These are phyloP conservation scores for Vaccinium macrocarpon DNA, from an alignment of 148 eudicot genomes.

Conservation along the genomic window DNA sequence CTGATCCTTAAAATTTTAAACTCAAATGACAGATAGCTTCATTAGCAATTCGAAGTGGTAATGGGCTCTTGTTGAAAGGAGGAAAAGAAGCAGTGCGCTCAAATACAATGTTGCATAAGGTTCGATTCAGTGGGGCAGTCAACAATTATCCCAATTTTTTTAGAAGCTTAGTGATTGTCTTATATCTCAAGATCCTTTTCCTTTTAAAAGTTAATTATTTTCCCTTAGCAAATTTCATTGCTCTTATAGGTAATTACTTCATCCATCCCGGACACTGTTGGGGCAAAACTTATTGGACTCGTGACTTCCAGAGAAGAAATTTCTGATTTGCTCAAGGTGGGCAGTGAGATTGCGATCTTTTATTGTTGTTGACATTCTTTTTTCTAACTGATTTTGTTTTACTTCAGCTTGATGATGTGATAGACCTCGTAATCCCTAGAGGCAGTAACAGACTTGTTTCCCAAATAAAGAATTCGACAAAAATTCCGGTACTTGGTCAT, in stretches of 20 bases:
- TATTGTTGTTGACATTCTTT: background rate
- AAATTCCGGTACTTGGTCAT: conserved; percentile 95
- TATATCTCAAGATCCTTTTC: background rate
- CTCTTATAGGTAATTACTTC: conserved; percentile 62
- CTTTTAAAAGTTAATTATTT: background rate
- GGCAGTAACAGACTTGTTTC: conserved; percentile 93
- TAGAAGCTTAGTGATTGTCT: background rate
- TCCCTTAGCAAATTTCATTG: background rate
- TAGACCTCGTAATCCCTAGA: conserved; percentile 97
- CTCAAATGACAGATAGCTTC: conserved; percentile 69
- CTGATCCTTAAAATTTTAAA: background rate
- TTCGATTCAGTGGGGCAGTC: conserved; percentile 20
- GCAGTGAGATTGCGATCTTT: background rate
- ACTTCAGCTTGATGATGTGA: conserved; percentile 84
- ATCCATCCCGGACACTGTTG: conserved; percentile 72
- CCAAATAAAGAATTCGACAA: conserved; percentile 72
- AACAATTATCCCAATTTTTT: background rate
- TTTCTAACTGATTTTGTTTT: conserved; percentile 17
- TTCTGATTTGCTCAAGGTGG: conserved; percentile 79
- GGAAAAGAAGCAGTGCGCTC: conserved; percentile 90
- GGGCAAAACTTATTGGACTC: conserved; percentile 73
- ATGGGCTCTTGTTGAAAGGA: conserved; percentile 91
- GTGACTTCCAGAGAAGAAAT: conserved; percentile 87
- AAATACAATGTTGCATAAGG: conserved; percentile 85
- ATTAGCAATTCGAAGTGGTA: conserved; percentile 85